Percentiles rank a stretch among this genome's conserved stretches.
Evolutionary conservation across 176 grass and related monocot genomes (phyloP).

Genomic region (sorghum (Sorghum bicolor)): DNA sequence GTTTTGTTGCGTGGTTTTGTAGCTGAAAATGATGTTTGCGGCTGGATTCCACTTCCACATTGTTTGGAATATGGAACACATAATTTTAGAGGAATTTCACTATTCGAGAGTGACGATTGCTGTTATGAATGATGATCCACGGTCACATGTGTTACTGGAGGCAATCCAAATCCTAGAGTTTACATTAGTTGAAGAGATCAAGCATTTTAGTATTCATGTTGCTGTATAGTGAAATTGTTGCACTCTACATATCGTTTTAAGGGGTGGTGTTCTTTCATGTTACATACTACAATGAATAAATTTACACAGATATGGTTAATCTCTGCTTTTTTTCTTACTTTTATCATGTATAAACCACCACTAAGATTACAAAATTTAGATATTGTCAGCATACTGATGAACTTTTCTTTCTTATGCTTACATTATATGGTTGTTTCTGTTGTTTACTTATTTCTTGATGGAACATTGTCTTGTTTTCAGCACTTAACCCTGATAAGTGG

Average conservation of each 20-base stretch:
- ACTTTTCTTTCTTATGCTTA: not conserved
- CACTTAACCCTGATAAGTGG: conserved; percentile 96
- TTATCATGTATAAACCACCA: conserved; percentile 15
- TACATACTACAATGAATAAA: not conserved
- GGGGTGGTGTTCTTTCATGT: not conserved
- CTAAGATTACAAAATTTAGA: not conserved
- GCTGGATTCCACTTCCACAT: not conserved
- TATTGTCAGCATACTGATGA: not conserved
- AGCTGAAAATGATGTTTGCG: not conserved
- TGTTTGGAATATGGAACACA: not conserved
- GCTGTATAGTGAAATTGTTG: not conserved
- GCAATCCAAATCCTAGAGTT: not conserved
- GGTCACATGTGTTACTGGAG: not conserved
- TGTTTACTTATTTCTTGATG: not conserved
- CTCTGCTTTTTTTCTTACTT: not conserved
- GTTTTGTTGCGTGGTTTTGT: not conserved
- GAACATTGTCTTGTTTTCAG: conserved; percentile 33
- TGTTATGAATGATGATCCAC: not conserved
- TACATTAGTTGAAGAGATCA: not conserved
- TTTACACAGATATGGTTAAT: not conserved
- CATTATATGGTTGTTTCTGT: not conserved
- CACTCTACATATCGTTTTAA: not conserved
- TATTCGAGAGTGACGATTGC: not conserved
- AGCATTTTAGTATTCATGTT: not conserved
- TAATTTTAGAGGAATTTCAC: not conserved